Percentiles rank a stretch among this genome's conserved stretches.
Conservation (phyloP, 345 rosid species). For the Eucalyptus globulus region DNA sequence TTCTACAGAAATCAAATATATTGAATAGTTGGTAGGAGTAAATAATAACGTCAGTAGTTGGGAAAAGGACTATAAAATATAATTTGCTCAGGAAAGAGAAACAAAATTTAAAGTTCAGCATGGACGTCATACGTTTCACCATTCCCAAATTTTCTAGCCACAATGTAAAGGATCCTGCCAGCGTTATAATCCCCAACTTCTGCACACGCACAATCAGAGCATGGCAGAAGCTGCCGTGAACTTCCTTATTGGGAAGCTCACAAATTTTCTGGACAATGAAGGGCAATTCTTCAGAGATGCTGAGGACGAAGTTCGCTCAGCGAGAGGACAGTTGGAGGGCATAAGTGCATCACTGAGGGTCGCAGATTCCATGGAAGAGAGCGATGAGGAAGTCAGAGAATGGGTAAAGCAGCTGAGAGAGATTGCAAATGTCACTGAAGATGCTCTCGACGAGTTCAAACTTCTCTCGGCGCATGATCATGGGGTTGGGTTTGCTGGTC, state of each 20-base stretch:
- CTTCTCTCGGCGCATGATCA: not conserved
- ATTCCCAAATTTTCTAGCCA: fast-evolving
- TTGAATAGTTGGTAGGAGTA: not conserved
- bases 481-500: not conserved
- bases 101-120: too few species aligned
- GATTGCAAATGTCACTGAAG: constrained; percentile 12
- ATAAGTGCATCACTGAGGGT: constrained; percentile 1
- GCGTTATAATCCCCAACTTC: not conserved
- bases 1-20: too few species aligned
- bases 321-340: constrained; percentile 1
- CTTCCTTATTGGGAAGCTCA: not conserved
- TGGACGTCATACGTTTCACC: not conserved
- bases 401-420: constrained; percentile 23
- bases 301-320: not conserved
- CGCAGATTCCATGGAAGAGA: constrained; percentile 10
- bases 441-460: constrained; percentile 10
- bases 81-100: not conserved
- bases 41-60: too few species aligned
- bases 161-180: not conserved
- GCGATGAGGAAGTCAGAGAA: not conserved
- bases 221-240: not conserved
- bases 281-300: not conserved
- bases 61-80: not conserved
- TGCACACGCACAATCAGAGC: not conserved
- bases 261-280: not conserved